These are phyloP conservation scores for Fusarium vanettenii DNA, from an alignment of 2,329 filamentous ascomycete genomes.

Conservation along the genomic window DNA sequence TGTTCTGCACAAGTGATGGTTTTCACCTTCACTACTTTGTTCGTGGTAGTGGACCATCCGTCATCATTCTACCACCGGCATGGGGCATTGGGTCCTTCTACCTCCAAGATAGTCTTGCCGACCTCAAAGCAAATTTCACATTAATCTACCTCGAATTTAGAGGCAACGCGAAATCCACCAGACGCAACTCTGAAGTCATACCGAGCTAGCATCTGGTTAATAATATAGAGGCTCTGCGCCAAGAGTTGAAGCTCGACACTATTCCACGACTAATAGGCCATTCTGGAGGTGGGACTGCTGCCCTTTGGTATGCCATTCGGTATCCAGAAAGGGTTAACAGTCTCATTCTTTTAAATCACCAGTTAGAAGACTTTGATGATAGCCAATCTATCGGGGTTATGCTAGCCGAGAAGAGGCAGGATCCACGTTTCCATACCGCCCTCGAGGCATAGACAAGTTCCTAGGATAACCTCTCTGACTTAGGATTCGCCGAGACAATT, in stretches of 20 bases:
- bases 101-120: neutral
- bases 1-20: neutral
- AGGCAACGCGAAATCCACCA: neutral
- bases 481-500: neutral
- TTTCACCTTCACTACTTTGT: neutral
- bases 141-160: neutral
- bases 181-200: neutral
- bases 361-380: neutral
- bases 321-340: neutral
- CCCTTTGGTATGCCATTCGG: neutral
- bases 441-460: neutral
- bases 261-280: neutral
- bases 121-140: neutral
- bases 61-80: neutral
- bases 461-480: neutral
- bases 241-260: neutral
- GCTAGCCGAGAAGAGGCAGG: neutral
- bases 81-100: neutral
- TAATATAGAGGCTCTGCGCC: neutral
- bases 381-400: neutral
- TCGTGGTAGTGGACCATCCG: neutral
- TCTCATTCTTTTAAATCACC: neutral
- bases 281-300: neutral
- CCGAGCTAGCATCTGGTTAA: neutral
- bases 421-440: neutral